phyloP scores from a whole-genome alignment of 441 rosid species.

The Codiaeum variegatum region DNA sequence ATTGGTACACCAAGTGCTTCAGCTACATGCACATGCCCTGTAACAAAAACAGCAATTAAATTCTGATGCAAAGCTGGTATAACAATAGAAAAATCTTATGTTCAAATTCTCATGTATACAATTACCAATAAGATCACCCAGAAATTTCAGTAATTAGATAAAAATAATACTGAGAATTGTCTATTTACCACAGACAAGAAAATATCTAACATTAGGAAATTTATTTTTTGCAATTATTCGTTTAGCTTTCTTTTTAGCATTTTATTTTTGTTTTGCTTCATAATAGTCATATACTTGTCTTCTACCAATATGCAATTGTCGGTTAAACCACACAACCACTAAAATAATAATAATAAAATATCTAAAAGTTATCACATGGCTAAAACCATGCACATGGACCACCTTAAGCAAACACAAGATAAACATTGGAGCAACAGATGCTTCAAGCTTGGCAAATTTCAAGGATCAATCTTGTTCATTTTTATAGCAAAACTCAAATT shows the following conservation, averaged over 20 bases:
- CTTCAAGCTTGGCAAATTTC: background rate
- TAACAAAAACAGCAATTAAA: constrained; percentile 25
- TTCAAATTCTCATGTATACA: background rate
- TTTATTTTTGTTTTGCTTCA: background rate
- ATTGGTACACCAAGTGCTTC: constrained; percentile 97
- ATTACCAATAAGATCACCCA: background rate
- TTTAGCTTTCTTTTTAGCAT: background rate
- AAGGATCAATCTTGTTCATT: constrained; percentile 2
- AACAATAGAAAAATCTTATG: background rate
- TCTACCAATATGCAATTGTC: background rate
- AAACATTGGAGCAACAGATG: background rate
- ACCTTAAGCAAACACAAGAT: background rate
- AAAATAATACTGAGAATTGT: background rate
- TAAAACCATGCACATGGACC: background rate
- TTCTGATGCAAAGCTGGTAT: background rate
- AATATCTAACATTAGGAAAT: background rate
- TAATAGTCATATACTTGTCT: background rate
- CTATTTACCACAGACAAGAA: background rate
- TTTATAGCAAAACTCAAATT: background rate
- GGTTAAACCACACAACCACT: background rate
- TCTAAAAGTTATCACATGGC: background rate
- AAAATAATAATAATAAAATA: background rate
- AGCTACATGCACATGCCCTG: constrained; percentile 97
- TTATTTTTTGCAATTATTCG: background rate
- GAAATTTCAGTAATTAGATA: background rate